Evolutionary conservation across 179 eudicot genomes (phyloP).

Genomic region (Monotropa hypopitys): DNA sequence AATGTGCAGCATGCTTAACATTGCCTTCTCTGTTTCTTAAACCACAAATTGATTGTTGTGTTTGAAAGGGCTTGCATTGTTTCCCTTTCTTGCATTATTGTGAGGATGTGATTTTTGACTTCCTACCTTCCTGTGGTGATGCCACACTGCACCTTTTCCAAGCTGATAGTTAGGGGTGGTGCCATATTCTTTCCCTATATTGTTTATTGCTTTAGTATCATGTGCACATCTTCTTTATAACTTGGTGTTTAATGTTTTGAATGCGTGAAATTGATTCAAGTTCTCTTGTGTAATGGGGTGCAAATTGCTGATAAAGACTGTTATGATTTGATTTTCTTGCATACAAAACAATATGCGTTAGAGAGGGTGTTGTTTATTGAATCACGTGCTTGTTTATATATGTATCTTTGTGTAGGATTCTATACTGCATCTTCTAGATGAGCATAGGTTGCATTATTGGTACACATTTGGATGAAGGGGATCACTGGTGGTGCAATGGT

Average conservation of each 20-base stretch:
- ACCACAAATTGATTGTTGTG: background rate
- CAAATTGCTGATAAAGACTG: background rate
- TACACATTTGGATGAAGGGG: too few relatives aligned
- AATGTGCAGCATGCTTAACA: background rate
- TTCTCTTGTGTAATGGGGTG: background rate
- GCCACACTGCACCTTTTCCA: background rate
- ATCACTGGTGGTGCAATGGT: too few relatives aligned
- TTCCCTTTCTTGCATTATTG: background rate
- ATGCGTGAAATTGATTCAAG: background rate
- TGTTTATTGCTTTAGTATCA: background rate
- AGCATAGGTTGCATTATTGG: background rate
- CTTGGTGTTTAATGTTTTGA: background rate
- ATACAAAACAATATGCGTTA: background rate
- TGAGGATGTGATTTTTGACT: background rate
- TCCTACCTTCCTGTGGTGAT: background rate
- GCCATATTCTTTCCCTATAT: background rate
- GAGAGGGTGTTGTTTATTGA: background rate
- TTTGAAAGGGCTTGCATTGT: background rate
- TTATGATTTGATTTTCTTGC: background rate
- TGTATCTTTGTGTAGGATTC: background rate
- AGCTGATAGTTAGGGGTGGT: background rate
- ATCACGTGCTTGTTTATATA: background rate
- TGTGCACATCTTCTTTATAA: too few relatives aligned
- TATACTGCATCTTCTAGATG: background rate
- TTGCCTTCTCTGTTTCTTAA: background rate